Base-by-base conservation (phyloP, 768 basidiomycete species). In the Dentipellis sp. region DNA sequence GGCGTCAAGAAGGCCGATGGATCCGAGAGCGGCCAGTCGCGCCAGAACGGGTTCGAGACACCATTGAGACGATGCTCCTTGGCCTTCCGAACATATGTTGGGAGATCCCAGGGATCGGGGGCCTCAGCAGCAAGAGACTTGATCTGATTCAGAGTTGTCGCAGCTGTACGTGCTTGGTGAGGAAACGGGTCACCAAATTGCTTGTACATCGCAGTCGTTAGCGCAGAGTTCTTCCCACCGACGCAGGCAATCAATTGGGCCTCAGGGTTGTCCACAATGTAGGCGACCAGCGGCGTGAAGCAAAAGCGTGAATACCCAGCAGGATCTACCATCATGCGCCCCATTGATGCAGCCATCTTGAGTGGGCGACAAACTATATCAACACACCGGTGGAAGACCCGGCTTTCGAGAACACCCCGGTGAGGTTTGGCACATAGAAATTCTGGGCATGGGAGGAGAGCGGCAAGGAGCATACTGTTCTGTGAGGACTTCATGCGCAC, bases 1-100 rank as follows among this genome's bases (percentile, higher is more conserved):
- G 65, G 67, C 0, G 69, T 51, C 21, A 55, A 23, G 17, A 55
- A 55, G 4, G 4, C 17, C 22, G 46, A 36, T 12, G 45, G 54
- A 14, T 55, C 46, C 7, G 54, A 36, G 11, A 55, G 40, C 0
- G 9, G 29, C 54, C 54, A 55, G 39, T 55, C 47, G 2, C 0
- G 17, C 54, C 54, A 55, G 22, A 55, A 55, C 10, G 35, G 54
- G 34, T 37, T 10, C 4, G 39, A n/a, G 17, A 55, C 35, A 22
- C 54, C 54, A 49, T 50, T 55, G 46, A 55, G 47, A 5, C 54
- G 8, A 37, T 19, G n/a, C 36, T 45, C 16, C 34, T 47, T 47
- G 10, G 54, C 47, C 10, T 48, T 48, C 16, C 23, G 42, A 17
- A 40, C 17, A n/a, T 50, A 56, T 6, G 10, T 17, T 5, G 21